A percentile compares a stretch with the other conserved stretches of the same genome.
Evolutionary conservation across 306 rosid species (phyloP).

Genomic region (Cercis canadensis): DNA sequence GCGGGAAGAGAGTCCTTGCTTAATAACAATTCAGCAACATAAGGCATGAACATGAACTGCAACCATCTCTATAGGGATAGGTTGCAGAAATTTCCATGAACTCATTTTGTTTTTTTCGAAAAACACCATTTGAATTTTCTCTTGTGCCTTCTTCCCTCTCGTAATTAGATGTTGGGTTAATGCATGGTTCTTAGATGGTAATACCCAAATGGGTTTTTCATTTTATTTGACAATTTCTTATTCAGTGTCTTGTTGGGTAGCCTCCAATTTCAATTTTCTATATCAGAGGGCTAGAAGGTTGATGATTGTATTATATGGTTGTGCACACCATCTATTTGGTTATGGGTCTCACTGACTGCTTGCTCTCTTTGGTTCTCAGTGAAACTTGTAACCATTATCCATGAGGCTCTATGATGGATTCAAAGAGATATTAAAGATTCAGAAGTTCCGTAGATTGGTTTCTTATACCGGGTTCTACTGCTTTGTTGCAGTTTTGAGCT

Average conservation of each 20-base stretch:
- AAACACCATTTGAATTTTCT: too few species aligned
- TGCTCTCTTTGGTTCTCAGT: conserved; percentile 32
- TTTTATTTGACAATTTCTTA: not conserved
- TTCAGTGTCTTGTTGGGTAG: not conserved
- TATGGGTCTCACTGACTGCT: conserved; percentile 25
- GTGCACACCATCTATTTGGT: conserved; percentile 40
- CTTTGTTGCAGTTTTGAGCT: conserved; percentile 66
- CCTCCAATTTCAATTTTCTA: not conserved
- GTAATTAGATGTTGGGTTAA: not conserved
- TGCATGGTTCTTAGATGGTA: not conserved
- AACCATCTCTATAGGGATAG: too few species aligned
- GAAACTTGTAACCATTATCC: conserved; percentile 14
- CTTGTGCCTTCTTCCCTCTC: not conserved
- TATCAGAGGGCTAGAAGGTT: not conserved
- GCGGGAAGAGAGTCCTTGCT: too few species aligned
- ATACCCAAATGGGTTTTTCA: not conserved
- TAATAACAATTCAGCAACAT: too few species aligned
- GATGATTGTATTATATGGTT: not conserved
- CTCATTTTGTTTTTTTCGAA: too few species aligned
- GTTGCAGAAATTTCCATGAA: too few species aligned
- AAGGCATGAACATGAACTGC: too few species aligned
- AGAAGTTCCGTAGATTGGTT: conserved; percentile 77
- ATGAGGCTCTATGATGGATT: conserved; percentile 61
- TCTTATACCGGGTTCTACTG: conserved; percentile 84
- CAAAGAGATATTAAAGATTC: conserved; percentile 76